phyloP scores from a whole-genome alignment of 2,329 filamentous ascomycete genomes.

The Penicillium fuscoglaucum region DNA sequence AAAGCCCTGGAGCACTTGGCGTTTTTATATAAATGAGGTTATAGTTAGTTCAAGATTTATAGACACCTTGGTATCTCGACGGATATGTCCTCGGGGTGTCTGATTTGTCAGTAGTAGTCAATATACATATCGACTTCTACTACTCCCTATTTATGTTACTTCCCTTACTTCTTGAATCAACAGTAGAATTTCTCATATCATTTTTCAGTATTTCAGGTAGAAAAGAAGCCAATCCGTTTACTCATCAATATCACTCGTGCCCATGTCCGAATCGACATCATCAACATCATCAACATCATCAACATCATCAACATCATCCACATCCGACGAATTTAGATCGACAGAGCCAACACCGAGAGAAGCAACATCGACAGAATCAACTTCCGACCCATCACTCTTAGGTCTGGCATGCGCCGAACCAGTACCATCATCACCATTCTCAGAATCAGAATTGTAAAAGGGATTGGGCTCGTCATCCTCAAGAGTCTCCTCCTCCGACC shows the following conservation, averaged over 20 bases:
- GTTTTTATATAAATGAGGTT: background rate
- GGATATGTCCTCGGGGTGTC: background rate
- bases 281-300: too few species aligned
- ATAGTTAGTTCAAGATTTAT: background rate
- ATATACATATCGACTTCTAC: background rate
- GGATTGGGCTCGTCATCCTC: background rate
- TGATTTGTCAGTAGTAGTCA: background rate
- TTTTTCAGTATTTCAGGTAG: background rate
- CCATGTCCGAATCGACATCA: background rate
- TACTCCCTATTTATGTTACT: background rate
- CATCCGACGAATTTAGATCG: background rate
- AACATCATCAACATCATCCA: background rate
- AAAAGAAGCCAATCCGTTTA: background rate
- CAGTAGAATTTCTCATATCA: background rate
- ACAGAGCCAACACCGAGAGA: background rate
- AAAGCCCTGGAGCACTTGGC: background rate
- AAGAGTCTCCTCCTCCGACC: background rate
- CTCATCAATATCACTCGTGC: background rate
- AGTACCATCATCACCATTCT: background rate
- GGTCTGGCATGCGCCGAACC: background rate
- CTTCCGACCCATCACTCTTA: background rate
- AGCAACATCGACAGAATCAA: background rate
- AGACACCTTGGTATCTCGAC: background rate
- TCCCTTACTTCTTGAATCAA: background rate
- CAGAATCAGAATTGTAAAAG: background rate